Base-by-base conservation (phyloP, 2,329 filamentous ascomycete genomes). In the Stachybotrys elegans region DNA sequence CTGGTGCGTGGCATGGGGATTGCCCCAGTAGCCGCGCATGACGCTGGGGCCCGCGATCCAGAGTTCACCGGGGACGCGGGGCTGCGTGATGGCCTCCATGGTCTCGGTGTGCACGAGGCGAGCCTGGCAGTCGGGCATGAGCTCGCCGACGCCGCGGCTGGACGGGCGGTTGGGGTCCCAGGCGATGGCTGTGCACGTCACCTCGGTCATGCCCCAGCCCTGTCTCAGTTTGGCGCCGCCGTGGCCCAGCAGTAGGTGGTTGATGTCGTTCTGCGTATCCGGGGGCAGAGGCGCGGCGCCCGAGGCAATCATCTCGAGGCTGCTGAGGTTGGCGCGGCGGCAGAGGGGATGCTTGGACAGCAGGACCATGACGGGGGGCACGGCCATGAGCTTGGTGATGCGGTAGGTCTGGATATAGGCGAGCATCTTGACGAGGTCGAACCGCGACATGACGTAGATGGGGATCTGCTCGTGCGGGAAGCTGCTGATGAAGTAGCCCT, bases 121-220 rank as follows among this genome's bases (percentile, higher is more conserved):
- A 3, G 78, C 84, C 53, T 80, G 73, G 25, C 54, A 58, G 43
- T 58, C 52, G 4, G 56, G 54, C 34, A 56, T 78, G 80, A 57
- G 43, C 44, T 55, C 57, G 25, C 57, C 57, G 16, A 56, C 54
- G 14, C 57, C 57, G 34, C 53, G 45, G 27, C 52, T 58, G 14
- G 50, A 48, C 7, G 50, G 42, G 35, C 50, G 49, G 57, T 91
- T 92, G 17, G 88, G 74, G 49, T 86, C 72, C 75, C 82, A 90
- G 6, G 73, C 73, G 12, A 86, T 73, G 16, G 78, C 71, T 1
- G 84, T 81, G 61, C 88, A 92, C 1, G 88, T 93, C 3, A 77
- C 67, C 60, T 93, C 88, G 1, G 88, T 93, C 88, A 94, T 92
- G 5, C 89, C 89, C 85, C 87, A 94, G 4, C 87, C 88, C 62